Evolutionary conservation across 2,329 filamentous ascomycete genomes (phyloP), one percentile per base, ranked within the genome.

Genomic region (Anthostomella pinea): DNA sequence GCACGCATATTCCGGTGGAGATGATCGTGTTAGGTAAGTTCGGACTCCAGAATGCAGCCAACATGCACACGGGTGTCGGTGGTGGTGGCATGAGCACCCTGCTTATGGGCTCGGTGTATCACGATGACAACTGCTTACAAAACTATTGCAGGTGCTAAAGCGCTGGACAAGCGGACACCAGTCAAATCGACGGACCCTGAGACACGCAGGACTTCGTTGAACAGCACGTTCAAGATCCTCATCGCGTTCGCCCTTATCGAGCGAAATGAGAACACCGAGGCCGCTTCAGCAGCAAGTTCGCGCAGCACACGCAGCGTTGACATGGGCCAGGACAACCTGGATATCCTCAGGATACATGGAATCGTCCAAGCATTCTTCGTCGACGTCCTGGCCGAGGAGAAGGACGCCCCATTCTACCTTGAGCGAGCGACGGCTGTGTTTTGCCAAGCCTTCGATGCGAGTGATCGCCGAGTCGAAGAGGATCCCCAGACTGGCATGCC

Each of bases 1-100:
- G 77, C 25, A 77, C 79, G 37, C 71, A 79, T 38, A 68, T 85
- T 5, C 83, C 83, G 0, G 77, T 85, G 15, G 80, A 81, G 37
- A 75, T 87, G 67, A 62, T 86, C 9, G 65, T 64, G 19, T 63
- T 83, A 11, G 81, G 80, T 57, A 57, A 48, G 62, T 44, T 29
- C 11, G 22, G 29, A 31, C 3, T 18, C 20, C 15, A 4, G n/a
- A n/a, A n/a, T n/a, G n/a, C n/a, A n/a, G n/a, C n/a, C n/a, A n/a
- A n/a, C n/a, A n/a, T n/a, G n/a, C n/a, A n/a, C n/a, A n/a, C n/a
- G n/a, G n/a, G n/a, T n/a, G n/a, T n/a, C n/a, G n/a, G n/a, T n/a
- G n/a, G n/a, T n/a, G n/a, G n/a, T n/a, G n/a, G n/a, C n/a, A n/a
- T n/a, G n/a, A n/a, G n/a, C n/a, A n/a, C n/a, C n/a, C n/a, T n/a